Evolutionary conservation across 192 early-diverging fungal species (phyloP).

Genomic region (Gamsiella multidivaricata): DNA sequence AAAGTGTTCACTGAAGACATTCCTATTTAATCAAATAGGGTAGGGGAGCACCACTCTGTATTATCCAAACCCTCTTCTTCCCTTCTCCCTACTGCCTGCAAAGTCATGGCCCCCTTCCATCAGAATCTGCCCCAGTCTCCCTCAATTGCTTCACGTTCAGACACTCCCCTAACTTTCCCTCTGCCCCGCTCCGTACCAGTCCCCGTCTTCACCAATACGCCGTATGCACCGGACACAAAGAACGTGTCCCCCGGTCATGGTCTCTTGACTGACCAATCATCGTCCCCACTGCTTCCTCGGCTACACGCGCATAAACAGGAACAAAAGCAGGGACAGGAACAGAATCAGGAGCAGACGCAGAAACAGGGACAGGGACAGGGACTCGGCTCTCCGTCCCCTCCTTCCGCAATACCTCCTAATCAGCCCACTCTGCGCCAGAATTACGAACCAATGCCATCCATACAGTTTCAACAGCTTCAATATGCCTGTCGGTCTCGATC

Average conservation of each 20-base stretch:
- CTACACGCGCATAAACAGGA: neutral
- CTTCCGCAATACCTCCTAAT: neutral
- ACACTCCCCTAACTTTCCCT: neutral
- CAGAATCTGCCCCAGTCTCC: neutral
- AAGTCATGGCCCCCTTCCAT: neutral
- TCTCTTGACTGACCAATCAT: neutral
- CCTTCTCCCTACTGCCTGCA: no score
- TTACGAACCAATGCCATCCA: neutral
- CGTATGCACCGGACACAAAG: neutral
- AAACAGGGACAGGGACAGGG: neutral
- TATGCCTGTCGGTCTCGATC: no score
- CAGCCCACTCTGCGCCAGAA: neutral
- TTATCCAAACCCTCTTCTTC: no score
- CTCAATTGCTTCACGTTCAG: neutral
- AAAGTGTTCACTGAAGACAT: no score
- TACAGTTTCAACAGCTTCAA: neutral
- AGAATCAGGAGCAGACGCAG: neutral
- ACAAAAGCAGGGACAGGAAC: constrained; percentile 5
- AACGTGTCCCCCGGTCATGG: neutral
- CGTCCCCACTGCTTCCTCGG: neutral
- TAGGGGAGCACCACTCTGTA: no score
- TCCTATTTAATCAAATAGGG: no score
- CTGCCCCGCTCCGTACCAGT: neutral
- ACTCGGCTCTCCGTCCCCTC: neutral
- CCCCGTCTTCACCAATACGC: no score